These are phyloP conservation scores for Ogataea zsoltii DNA, from an alignment of 805 yeast species.

Conservation along the genomic window DNA sequence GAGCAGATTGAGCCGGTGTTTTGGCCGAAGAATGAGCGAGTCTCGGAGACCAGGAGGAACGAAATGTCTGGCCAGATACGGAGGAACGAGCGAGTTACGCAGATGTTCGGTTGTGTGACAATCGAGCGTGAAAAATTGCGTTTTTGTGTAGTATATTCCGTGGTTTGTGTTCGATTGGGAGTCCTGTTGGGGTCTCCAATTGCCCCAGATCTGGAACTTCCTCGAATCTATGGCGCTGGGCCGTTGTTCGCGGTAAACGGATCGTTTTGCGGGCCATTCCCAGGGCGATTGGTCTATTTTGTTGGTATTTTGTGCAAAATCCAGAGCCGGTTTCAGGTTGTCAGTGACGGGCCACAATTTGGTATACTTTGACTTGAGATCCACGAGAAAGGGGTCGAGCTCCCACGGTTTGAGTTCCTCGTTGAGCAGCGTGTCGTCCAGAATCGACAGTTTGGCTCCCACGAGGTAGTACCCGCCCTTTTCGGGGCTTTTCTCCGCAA, in stretches of 20 bases:
- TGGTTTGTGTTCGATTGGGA: conserved; percentile 10
- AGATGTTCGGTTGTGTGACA: conserved; percentile 7
- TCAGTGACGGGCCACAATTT: conserved; percentile 32
- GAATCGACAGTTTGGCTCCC: conserved; percentile 23
- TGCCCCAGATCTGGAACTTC: conserved; percentile 10
- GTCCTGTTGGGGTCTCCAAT: conserved; percentile 7
- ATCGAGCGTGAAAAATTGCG: conserved; percentile 15
- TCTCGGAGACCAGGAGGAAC: conserved; percentile 16
- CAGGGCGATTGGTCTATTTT: conserved; percentile 9
- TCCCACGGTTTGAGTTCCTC: conserved; percentile 26
- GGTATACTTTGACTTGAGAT: conserved; percentile 19
- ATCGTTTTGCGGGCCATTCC: conserved; percentile 24
- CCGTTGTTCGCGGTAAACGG: conserved; percentile 1
- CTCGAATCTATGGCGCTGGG: too few species aligned
- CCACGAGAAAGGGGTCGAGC: conserved; percentile 16
- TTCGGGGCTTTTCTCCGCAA: conserved; percentile 3
- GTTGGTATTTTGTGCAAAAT: conserved; percentile 19
- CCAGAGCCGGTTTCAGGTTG: conserved; percentile 17
- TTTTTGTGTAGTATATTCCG: conserved; percentile 22
- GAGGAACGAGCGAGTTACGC: conserved; percentile 17
- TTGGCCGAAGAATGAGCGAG: conserved; percentile 6
- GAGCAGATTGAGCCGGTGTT: conserved; percentile 10
- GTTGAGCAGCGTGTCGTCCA: conserved; percentile 25
- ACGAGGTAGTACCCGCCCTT: conserved; percentile 10
- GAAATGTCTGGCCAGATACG: conserved; percentile 13